Conservation (phyloP, 495 filamentous ascomycete genomes). For the Bacidia rubella region DNA sequence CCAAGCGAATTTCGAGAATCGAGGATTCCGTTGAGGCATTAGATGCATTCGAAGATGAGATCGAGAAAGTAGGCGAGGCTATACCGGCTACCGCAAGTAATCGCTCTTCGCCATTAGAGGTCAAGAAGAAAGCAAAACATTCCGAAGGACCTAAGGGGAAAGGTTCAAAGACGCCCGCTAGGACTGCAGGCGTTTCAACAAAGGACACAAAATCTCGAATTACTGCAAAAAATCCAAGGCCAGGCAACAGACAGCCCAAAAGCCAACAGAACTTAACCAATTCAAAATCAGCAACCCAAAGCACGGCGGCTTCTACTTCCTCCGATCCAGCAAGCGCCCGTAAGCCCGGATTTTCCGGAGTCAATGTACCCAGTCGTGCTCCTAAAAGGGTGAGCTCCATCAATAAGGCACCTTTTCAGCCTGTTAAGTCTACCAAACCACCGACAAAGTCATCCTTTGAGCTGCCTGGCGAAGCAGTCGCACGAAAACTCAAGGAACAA, state of each 20-base stretch:
- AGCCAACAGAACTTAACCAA: too few species aligned
- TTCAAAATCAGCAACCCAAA: background rate
- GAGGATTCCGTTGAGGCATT: slow-evolving; percentile 57
- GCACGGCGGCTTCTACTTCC: background rate
- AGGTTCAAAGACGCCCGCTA: background rate
- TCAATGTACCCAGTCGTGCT: slow-evolving; percentile 20
- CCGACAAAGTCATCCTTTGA: slow-evolving; percentile 53
- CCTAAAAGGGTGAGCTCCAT: slow-evolving; percentile 21
- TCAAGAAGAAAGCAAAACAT: slow-evolving; percentile 3
- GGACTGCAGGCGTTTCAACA: background rate
- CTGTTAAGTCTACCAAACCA: slow-evolving; percentile 44
- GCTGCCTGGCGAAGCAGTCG: slow-evolving; percentile 60
- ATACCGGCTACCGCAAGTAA: slow-evolving; percentile 12
- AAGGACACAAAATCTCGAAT: background rate
- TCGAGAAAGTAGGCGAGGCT: slow-evolving; percentile 38
- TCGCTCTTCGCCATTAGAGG: slow-evolving; percentile 2
- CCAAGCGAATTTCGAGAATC: slow-evolving; percentile 38
- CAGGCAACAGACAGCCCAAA: too few species aligned
- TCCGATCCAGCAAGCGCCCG: background rate
- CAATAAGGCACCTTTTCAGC: slow-evolving; percentile 27
- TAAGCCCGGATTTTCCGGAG: background rate
- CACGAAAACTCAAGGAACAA: slow-evolving; percentile 52
- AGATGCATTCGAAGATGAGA: slow-evolving; percentile 54
- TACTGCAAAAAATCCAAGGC: background rate
- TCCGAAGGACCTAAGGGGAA: background rate